Conservation (phyloP, 2,329 filamentous ascomycete species). For the Drechslera avenae region DNA sequence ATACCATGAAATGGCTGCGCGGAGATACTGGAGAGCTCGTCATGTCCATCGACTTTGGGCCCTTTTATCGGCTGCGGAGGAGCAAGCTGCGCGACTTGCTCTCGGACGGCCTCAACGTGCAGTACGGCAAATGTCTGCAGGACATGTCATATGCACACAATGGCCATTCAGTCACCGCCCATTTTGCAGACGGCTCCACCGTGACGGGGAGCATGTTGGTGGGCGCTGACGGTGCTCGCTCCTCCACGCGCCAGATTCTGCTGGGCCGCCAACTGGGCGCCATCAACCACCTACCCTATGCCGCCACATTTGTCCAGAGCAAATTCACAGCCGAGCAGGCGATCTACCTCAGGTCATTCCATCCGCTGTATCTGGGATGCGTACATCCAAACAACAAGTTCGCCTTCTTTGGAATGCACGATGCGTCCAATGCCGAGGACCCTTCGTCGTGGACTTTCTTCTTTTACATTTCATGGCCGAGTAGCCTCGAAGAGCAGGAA, state of each 20-base stretch:
- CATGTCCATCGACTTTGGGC: slow-evolving; percentile 39
- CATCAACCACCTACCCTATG: slow-evolving; percentile 51
- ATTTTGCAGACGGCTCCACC: slow-evolving; percentile 42
- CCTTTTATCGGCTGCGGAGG: slow-evolving; percentile 45
- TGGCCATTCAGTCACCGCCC: slow-evolving; percentile 41
- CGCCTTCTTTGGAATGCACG: slow-evolving; percentile 54
- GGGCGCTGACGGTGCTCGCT: slow-evolving; percentile 46
- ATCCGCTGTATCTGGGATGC: slow-evolving; percentile 52
- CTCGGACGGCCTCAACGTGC: slow-evolving; percentile 36
- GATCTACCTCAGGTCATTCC: slow-evolving; percentile 51
- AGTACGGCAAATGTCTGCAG: slow-evolving; percentile 48
- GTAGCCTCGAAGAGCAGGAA: slow-evolving; percentile 50
- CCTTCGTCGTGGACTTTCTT: slow-evolving; percentile 54
- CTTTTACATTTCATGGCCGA: slow-evolving; percentile 56
- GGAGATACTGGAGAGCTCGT: slow-evolving; percentile 45
- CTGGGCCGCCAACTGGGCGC: slow-evolving; percentile 32
- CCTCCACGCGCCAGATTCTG: slow-evolving; percentile 36
- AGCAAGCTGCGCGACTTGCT: slow-evolving; percentile 44
- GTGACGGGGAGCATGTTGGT: slow-evolving; percentile 42
- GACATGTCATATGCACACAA: slow-evolving; percentile 42
- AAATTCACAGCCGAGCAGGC: slow-evolving; percentile 52
- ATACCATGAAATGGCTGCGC: slow-evolving; percentile 42
- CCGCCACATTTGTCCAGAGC: slow-evolving; percentile 53
- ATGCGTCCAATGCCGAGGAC: slow-evolving; percentile 45
- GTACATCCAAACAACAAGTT: slow-evolving; percentile 54